Evolutionary conservation across 352 stramenopile genomes (phyloP).

Genomic region (Globisporangium cederbergense): DNA sequence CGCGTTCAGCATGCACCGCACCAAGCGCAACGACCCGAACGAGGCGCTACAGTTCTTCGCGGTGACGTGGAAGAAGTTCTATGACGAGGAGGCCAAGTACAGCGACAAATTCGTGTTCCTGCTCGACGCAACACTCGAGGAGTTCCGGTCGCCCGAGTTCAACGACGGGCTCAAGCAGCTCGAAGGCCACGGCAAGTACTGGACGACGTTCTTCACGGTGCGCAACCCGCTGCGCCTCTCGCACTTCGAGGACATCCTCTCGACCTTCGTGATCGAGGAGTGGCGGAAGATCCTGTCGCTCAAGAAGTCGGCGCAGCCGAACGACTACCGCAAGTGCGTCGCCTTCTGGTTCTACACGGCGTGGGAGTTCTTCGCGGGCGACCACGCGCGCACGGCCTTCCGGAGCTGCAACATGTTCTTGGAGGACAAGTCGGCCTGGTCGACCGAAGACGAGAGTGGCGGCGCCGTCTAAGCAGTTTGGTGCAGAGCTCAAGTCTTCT

Average conservation of each 20-base stretch:
- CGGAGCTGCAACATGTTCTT: slow-evolving; percentile 85
- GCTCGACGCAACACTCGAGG: slow-evolving; percentile 58
- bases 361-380: slow-evolving; percentile 80
- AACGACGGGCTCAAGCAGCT: slow-evolving; percentile 67
- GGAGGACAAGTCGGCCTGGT: slow-evolving; percentile 65
- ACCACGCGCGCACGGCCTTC: slow-evolving; percentile 70
- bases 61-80: slow-evolving; percentile 88
- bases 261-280: slow-evolving; percentile 68
- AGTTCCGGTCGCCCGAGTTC: slow-evolving; percentile 68
- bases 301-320: slow-evolving; percentile 82
- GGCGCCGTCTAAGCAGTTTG: slow-evolving; percentile 22
- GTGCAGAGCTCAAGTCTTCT: background rate
- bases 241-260: slow-evolving; percentile 69
- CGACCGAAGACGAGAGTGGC: slow-evolving; percentile 16
- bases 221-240: slow-evolving; percentile 72
- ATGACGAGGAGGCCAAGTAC: slow-evolving; percentile 85
- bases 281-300: slow-evolving; percentile 72
- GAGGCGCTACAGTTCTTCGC: slow-evolving; percentile 84
- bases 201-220: slow-evolving; percentile 71
- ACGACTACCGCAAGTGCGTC: slow-evolving; percentile 86
- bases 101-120: slow-evolving; percentile 83
- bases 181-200: slow-evolving; percentile 83
- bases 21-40: slow-evolving; percentile 61
- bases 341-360: slow-evolving; percentile 87
- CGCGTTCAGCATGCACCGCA: slow-evolving; percentile 74